Evolutionary conservation across 148 eudicot genomes (phyloP).

Genomic region (Gaultheria prostrata): DNA sequence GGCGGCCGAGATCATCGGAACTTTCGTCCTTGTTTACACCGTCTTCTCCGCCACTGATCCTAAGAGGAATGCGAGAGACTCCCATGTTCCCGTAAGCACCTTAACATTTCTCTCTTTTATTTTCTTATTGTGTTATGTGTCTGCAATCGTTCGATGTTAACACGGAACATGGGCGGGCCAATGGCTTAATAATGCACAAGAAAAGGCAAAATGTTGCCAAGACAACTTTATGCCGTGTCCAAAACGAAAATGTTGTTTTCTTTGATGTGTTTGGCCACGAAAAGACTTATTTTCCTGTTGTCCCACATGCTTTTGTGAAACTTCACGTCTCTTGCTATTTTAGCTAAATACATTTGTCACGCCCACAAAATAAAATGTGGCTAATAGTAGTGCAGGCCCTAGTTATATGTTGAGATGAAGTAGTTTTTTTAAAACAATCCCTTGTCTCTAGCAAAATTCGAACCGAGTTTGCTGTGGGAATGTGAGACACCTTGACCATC

Average conservation of each 20-base stretch:
- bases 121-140: background rate
- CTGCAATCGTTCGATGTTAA: too few relatives aligned
- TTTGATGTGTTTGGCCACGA: background rate
- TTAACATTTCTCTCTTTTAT: background rate
- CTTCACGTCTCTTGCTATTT: background rate
- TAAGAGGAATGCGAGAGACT: slow-evolving; percentile 23
- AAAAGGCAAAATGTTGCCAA: background rate
- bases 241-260: background rate
- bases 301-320: background rate
- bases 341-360: background rate
- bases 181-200: background rate
- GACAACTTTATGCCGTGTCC: background rate
- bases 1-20: slow-evolving; percentile 28
- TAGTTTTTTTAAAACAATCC: too few relatives aligned
- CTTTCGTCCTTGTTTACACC: slow-evolving; percentile 29
- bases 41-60: slow-evolving; percentile 30
- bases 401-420: background rate
- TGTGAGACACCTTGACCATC: too few relatives aligned
- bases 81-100: slow-evolving; percentile 21
- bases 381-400: background rate
- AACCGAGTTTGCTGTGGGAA: too few relatives aligned
- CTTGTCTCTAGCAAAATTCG: too few relatives aligned
- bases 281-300: background rate
- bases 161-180: background rate
- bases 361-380: background rate